Base-by-base conservation (phyloP, 768 basidiomycete genomes). In the Mrakia blollopis region DNA sequence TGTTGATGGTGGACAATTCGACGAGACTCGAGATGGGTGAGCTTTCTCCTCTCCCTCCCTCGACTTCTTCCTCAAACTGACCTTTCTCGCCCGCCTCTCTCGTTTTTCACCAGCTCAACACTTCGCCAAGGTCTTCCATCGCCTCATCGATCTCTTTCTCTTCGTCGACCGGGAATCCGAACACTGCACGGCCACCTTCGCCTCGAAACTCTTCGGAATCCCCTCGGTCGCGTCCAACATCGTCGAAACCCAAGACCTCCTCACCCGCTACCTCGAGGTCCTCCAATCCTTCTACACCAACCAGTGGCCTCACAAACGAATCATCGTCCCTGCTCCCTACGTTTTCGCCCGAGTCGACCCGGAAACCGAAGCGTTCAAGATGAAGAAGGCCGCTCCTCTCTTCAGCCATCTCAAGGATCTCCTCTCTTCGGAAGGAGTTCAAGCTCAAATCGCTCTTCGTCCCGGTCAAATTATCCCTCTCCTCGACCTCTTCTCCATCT, bases 351-450 rank as follows among this genome's bases (percentile, higher is more conserved):
- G 80, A 28, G 83, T 97, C 73, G 92, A 95, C 78, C 90, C 93
- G 57, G 95, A 97, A 68, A 88, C 89, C 54, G 88, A 89, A 76
- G 91, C 92, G 0, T 97, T 97, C 89, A 91, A 92, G 83, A 93
- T 92, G 25, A 98, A 98, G 83, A 91, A 95, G 13, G 97, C 96
- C 85, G 92, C 94, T 90, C 92, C 93, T 2, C 89, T 98, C 67
- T 96, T 98, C 57, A 78, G 79, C 21, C 85, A 86, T 79, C 79
- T 86, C 83, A 91, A 91, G 80, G 93, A 95, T 83, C 87, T 98
- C 41, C 88, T 86, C 32, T 81, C 82, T 85, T 89, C 80, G 88
- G 89, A 80, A 5, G 79, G 78, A 23, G 93, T 95, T 5, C 92
- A 94, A 79, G 86, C 87, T 73, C 86, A 93, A 79, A 91, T 99